Evolutionary conservation across 108 stramenopile genomes (phyloP).

Genomic region (Discostella pseudostelligera): DNA sequence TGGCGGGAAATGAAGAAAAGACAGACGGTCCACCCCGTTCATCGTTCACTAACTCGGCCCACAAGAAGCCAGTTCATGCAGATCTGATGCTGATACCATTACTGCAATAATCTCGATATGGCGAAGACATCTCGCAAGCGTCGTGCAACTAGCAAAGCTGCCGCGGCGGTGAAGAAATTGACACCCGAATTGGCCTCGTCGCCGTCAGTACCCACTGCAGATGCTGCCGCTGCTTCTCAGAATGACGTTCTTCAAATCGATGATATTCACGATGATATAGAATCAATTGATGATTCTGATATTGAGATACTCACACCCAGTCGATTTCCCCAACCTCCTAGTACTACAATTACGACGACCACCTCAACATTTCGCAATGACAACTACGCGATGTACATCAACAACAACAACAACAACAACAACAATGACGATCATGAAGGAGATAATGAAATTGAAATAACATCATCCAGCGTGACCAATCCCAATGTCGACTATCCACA

Average conservation of each 20-base stretch:
- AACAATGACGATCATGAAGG: not conserved
- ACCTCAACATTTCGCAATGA: no score
- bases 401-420: not conserved
- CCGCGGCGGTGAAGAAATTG: no score
- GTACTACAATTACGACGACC: no score
- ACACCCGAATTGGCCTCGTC: not conserved
- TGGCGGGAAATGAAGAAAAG: no score
- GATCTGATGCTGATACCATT: no score
- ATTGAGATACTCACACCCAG: conserved; percentile 6
- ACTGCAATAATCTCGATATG: no score
- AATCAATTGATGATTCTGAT: conserved; percentile 7
- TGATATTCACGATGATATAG: not conserved
- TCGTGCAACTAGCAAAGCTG: no score
- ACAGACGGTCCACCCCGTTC: no score
- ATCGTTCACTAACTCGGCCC: no score
- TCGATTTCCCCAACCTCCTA: not conserved
- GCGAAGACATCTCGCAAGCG: no score
- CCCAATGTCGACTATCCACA: conserved; percentile 67
- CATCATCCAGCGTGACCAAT: conserved; percentile 48
- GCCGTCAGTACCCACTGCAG: not conserved
- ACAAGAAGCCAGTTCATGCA: no score
- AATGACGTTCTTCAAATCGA: not conserved
- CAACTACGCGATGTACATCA: not conserved
- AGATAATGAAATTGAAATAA: conserved; percentile 47
- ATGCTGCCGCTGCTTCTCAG: not conserved